Percentiles rank a stretch among this genome's conserved stretches.
phyloP scores from a whole-genome alignment of 2,329 filamentous ascomycete genomes.

The Pezicula neosporulosa region DNA sequence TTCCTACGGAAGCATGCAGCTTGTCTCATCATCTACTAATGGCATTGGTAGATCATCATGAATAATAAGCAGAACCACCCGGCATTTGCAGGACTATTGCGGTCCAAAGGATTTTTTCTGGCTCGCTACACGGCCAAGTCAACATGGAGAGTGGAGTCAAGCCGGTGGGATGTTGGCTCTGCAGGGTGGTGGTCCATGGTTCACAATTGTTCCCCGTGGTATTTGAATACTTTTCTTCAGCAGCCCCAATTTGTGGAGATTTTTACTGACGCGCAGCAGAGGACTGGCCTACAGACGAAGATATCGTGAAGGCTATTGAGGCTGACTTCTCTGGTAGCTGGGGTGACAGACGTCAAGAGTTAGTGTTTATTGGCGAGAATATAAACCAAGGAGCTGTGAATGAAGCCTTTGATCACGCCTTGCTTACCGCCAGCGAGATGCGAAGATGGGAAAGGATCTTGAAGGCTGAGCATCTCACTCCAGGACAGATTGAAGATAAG shows the following conservation, averaged over 20 bases:
- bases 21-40: not conserved
- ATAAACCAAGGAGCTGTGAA: conserved; percentile 51
- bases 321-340: conserved; percentile 6
- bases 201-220: conserved; percentile 7
- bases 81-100: conserved; percentile 33
- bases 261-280: not conserved
- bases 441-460: conserved; percentile 50
- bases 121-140: conserved; percentile 36
- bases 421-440: conserved; percentile 59
- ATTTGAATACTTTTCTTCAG: not conserved
- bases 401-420: conserved; percentile 52
- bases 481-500: conserved; percentile 40
- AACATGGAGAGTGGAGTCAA: conserved; percentile 42
- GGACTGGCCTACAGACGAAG: not conserved
- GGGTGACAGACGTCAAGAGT: conserved; percentile 66
- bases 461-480: conserved; percentile 33
- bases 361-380: conserved; percentile 70
- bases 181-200: conserved; percentile 9
- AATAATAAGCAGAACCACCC: conserved; percentile 35
- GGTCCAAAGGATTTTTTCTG: conserved; percentile 42
- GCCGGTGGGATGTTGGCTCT: conserved; percentile 39
- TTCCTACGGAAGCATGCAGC: conserved; percentile 21
- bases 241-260: conserved; percentile 12
- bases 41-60: conserved; percentile 22
- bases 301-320: conserved; percentile 1